Evolutionary conservation across 192 early-diverging fungal species (phyloP).

Genomic region (Rhizophagus prolifer): DNA sequence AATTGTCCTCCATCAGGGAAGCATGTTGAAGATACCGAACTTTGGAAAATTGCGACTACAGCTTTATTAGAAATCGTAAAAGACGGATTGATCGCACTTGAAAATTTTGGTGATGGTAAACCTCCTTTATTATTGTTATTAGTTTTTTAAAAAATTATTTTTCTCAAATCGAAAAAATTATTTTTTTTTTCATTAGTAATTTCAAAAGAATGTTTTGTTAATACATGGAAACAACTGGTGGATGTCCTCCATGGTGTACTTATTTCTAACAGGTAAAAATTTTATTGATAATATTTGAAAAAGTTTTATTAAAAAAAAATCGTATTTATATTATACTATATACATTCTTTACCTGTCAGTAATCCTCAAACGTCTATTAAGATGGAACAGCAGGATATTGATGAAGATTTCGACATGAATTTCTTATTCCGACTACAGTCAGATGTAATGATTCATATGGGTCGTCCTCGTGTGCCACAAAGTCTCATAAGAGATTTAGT

Average conservation of each 20-base stretch:
- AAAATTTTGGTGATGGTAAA: conserved; percentile 41
- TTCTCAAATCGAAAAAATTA: no score
- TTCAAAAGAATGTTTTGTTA: conserved; percentile 49
- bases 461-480: conserved; percentile 60
- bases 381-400: conserved; percentile 60
- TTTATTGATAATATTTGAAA: background rate
- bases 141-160: no score
- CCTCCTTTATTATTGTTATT: background rate
- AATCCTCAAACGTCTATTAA: conserved; percentile 49
- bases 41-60: conserved; percentile 72
- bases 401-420: conserved; percentile 75
- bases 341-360: conserved; percentile 33
- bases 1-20: conserved; percentile 70
- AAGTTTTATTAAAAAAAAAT: conserved; percentile 2
- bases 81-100: conserved; percentile 43
- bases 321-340: no score
- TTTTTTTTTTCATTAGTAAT: conserved; percentile 41
- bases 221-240: conserved; percentile 54
- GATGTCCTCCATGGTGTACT: conserved; percentile 63
- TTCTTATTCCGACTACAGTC: conserved; percentile 62
- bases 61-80: conserved; percentile 62
- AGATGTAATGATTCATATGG: conserved; percentile 69
- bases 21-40: conserved; percentile 63
- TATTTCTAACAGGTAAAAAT: conserved; percentile 54
- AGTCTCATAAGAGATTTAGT: conserved; percentile 55